Evolutionary conservation across 495 filamentous ascomycete genomes (phyloP), one percentile per base, ranked within the genome.

Genomic region (Penicillium malachiteum): DNA sequence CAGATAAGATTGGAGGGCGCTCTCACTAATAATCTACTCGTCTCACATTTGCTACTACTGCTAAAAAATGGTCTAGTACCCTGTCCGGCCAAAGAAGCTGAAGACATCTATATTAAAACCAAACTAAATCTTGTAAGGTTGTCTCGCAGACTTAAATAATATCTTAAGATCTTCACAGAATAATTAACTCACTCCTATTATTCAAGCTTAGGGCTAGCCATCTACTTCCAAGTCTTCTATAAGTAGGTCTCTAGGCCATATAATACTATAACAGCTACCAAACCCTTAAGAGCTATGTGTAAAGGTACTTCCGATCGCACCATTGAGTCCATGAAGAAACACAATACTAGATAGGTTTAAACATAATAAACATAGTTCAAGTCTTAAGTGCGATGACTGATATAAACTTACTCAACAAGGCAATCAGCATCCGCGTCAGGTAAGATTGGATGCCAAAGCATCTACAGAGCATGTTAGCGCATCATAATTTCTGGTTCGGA

Each of bases 311-410:
- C 48, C 48, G 30, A 50, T 50, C 4, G 48, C 31, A 16, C 48
- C 48, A n/a, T 50, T 50, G 32, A 50, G 31, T 37, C 48, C 48
- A 13, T 50, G 48, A 26, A 50, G 48, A 50, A 50, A 50, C 8
- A 50, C 48, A 18, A 50, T 50, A 18, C 48, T 50, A 26, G n/a
- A 38, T 9, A 5, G 35, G n/a, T 9, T 14, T 4, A 10, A 47
- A 17, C 26, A 18, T 50, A 4, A 47, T 11, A 16, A 31, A 4
- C 11, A 32, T 26, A 2, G 21, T 11, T 21, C 8, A 14, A 32
- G 11, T 13, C 26, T 26, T 21, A 2, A 17, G 4, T 21, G 1
- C 8, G 35, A 6, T 38, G 2, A 26, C 21, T 26, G 21, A 26
- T 26, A 4, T 26, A 26, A 26, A 38, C 48, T 3, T 50, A 50